phyloP scores from a whole-genome alignment of 306 rosid species.

The Prunus mira region DNA sequence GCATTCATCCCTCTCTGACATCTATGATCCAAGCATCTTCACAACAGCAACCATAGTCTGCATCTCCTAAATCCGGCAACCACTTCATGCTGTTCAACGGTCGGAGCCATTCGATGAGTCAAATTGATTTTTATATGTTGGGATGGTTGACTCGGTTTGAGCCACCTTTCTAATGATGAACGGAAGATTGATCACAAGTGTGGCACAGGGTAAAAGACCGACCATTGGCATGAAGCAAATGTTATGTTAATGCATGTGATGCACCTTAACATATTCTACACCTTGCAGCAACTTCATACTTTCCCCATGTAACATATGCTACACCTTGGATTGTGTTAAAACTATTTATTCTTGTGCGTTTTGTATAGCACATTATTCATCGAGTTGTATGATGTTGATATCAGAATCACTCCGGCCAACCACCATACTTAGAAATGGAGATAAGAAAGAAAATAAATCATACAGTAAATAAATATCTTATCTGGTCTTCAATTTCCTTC shows the following conservation, averaged over 20 bases:
- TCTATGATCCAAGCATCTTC: conserved; percentile 74
- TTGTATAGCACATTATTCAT: not conserved
- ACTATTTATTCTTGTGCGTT: not conserved
- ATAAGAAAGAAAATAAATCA: not conserved
- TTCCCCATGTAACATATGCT: not conserved
- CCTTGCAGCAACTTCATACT: not conserved
- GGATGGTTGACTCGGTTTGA: not conserved
- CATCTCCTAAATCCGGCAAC: conserved; percentile 15
- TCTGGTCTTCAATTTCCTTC: no score
- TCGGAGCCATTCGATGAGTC: not conserved
- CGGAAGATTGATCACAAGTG: not conserved
- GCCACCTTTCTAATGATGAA: not conserved
- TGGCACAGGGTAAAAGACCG: not conserved
- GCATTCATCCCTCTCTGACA: conserved; percentile 89
- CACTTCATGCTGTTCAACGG: not conserved
- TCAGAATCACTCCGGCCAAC: not conserved
- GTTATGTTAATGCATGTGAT: not conserved
- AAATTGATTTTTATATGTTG: not conserved
- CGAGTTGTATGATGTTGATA: not conserved
- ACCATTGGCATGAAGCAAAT: not conserved
- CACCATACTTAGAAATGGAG: not conserved
- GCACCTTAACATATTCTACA: not conserved
- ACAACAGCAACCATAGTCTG: conserved; percentile 42
- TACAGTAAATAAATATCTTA: no score
- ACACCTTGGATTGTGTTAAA: not conserved